Evolutionary conservation across 2,329 filamentous ascomycete genomes (phyloP), one percentile per base, ranked within the genome.

Genomic region (Aspergillus pseudoglaucus): DNA sequence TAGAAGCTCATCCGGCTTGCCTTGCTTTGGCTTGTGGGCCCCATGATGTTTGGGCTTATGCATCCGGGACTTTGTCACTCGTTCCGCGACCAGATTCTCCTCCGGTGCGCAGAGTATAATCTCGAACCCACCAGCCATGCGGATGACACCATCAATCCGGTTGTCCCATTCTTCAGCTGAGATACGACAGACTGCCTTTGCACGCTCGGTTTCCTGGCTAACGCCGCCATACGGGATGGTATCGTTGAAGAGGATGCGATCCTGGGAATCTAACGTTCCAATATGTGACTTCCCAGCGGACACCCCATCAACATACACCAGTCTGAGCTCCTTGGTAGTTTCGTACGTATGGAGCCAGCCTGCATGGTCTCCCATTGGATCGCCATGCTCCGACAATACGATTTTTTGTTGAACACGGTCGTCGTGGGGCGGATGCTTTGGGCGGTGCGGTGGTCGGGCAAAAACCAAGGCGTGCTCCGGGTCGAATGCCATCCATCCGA

Each of bases 401-500:
- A 22, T 6, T 14, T 6, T 20, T 18, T 40, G 38, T 23, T 18
- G 38, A 6, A 7, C 18, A 10, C 12, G 12, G 4, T 6, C 12
- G 12, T 20, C 38, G 38, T 40, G 15, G 3, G 14, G n/a, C 14
- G 15, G 32, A 12, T 6, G 6, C 9, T 22, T 15, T 14, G 4
- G 17, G 9, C 2, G 5, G 9, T 27, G 30, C 6, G 14, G 12
- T 5, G 42, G 35, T 8, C 38, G n/a, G 14, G 83, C 81, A 66
- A 88, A 88, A 3, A 69, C 58, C 49, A 83, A 72, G 1, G 84
- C 81, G 61, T 88, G 85, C 57, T 88, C 84, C 7, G 83, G 75
- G 61, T 88, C 84, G 58, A 87, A 88, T 0, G 85, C 84, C 2
- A 88, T 70, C 83, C 84, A 87, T 56, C 87, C 81, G 9, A 73